Base-by-base conservation (phyloP, 441 rosid species). In the Arabidopsis hybrid region DNA sequence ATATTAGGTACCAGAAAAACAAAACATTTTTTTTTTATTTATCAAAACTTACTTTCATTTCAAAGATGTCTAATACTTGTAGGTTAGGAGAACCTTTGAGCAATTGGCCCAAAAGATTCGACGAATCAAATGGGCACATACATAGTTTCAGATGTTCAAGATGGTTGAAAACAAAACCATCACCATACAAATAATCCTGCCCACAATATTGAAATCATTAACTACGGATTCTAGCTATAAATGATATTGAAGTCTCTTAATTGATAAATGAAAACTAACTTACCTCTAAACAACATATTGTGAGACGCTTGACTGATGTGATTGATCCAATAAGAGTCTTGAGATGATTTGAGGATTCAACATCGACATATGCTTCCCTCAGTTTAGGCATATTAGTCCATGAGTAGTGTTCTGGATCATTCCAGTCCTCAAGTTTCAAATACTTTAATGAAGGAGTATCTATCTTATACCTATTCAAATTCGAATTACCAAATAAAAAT, bases 401-500 rank as follows among this genome's bases (percentile, higher is more conserved):
- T 29, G 0, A 26, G 7, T 26, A 0, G 4, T 29, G 42, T 6
- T 8, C 0, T 1, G 0, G 1, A 14, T 7, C 0, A 34, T 1
- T 13, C 38, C 29, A 7, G 1, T 66, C 36, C 36, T 4, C 4
- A 66, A 51, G 36, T 36, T 18, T 66, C 7, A 36, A 13, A 18
- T 35, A 40, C 32, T 39, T 13, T 5, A 65, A 65, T 18, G 34
- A 17, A 49, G 55, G 57, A 47, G 69, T 49, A 49, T 65, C 34
- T 65, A 65, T 34, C 43, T 1, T 59, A 67, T 38, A 67, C 71
- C 50, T 9, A 13, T 21, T 7, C 4, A n/a, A 3, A 31, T 0
- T 1, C 3, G 0, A 11, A 18, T 1, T 0, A 11, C 11, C 0
- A 18, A 1, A 0, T 50, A 38, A 2, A 35, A 0, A 1, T 35